A percentile compares a stretch with the other conserved stretches of the same genome.
Evolutionary conservation across 306 rosid species (phyloP).

Genomic region (Leucaena leucocephala): DNA sequence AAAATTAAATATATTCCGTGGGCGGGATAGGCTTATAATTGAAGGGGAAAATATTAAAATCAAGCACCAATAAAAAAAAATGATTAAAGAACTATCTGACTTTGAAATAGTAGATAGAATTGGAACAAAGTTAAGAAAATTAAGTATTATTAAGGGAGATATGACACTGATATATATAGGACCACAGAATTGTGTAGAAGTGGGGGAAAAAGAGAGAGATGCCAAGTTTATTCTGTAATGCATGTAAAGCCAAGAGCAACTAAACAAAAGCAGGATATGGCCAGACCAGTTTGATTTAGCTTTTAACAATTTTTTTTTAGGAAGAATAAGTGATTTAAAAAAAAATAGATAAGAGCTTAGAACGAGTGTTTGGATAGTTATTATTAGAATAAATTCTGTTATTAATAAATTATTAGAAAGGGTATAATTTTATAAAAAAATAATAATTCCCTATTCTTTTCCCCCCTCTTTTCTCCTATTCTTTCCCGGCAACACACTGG

Average conservation of each 20-base stretch:
- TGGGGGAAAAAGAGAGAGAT: neutral
- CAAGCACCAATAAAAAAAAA: neutral
- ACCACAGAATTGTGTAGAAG: neutral
- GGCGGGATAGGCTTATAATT: neutral
- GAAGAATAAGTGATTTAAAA: too few species aligned
- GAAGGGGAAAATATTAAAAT: neutral
- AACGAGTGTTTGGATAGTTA: too few species aligned
- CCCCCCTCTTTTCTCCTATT: too few species aligned
- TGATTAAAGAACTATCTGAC: neutral
- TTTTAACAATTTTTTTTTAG: too few species aligned
- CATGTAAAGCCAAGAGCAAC: neutral
- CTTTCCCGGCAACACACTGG: too few species aligned
- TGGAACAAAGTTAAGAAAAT: neutral
- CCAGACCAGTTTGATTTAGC: too few species aligned
- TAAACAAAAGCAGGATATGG: neutral
- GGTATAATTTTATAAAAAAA: too few species aligned
- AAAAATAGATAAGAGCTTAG: too few species aligned
- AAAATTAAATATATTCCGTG: neutral
- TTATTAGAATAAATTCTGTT: too few species aligned
- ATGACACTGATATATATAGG: neutral
- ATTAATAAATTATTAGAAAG: too few species aligned
- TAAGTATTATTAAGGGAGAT: neutral
- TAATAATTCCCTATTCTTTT: too few species aligned
- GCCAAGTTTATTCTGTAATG: neutral
- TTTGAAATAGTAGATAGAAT: neutral